Evolutionary conservation across 106 monocot species (phyloP).

Genomic region (Dioscorea zingiberensis): DNA sequence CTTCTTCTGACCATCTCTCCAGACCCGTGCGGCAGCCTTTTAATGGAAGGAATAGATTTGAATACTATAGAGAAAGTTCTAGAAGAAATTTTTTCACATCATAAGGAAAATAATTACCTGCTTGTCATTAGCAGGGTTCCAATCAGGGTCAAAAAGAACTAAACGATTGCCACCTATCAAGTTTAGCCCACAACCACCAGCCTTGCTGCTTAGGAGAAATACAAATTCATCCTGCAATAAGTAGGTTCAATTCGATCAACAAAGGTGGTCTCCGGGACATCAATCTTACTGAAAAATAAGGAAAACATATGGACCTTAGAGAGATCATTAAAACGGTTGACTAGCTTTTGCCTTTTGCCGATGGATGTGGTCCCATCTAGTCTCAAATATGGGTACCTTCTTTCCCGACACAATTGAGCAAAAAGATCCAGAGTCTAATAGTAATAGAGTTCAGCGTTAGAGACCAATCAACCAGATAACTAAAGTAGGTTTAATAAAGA

Average conservation of each 20-base stretch:
- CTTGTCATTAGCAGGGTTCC: slow-evolving; percentile 99
- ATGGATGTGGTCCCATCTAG: slow-evolving; percentile 97
- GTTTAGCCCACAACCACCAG: slow-evolving; percentile 99
- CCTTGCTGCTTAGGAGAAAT: slow-evolving; percentile 99
- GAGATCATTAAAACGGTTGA: slow-evolving; percentile 89
- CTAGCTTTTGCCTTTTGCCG: slow-evolving; percentile 93
- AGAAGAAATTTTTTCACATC: too few species aligned
- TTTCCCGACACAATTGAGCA: slow-evolving; percentile 95
- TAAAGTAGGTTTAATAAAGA: too few species aligned
- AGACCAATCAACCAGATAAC: too few species aligned
- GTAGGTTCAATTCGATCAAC: not conserved
- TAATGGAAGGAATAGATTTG: not conserved
- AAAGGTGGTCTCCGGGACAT: not conserved
- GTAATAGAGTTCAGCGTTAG: not conserved
- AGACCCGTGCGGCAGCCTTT: slow-evolving; percentile 97
- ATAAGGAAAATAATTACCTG: slow-evolving; percentile 37
- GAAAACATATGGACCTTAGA: slow-evolving; percentile 46
- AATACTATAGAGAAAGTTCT: not conserved
- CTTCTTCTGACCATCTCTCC: slow-evolving; percentile 99
- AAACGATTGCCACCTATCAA: slow-evolving; percentile 96
- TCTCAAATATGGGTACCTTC: slow-evolving; percentile 83
- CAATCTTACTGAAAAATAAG: not conserved
- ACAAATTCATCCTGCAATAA: slow-evolving; percentile 88
- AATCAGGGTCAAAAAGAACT: slow-evolving; percentile 99
- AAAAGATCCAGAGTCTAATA: slow-evolving; percentile 89